phyloP scores from a whole-genome alignment of 2,329 filamentous ascomycete genomes.

The Trichocomaceae sp. region DNA sequence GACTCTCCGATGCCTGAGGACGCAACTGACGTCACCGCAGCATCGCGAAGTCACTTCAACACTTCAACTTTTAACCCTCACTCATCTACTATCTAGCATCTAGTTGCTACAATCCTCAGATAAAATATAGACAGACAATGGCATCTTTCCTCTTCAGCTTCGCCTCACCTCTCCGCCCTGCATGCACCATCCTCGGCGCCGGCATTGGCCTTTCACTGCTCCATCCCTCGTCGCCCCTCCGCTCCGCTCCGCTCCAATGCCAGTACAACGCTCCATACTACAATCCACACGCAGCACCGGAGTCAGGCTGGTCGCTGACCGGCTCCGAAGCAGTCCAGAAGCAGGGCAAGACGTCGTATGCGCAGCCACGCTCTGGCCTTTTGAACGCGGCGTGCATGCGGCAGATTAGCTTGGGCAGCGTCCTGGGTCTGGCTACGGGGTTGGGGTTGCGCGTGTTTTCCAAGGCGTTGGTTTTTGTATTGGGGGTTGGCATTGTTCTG shows the following conservation, averaged over 20 bases:
- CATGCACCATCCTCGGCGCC: conserved; percentile 25
- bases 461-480: conserved; percentile 36
- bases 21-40: no score
- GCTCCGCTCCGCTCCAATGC: conserved; percentile 30
- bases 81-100: no score
- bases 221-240: conserved; percentile 30
- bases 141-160: conserved; percentile 8
- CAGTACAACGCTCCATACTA: conserved; percentile 28
- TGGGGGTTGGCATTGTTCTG: conserved; percentile 40
- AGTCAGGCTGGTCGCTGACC: conserved; percentile 23
- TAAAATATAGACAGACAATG: neutral
- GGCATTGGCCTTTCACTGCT: conserved; percentile 31
- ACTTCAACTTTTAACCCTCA: no score
- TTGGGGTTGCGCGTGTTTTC: conserved; percentile 41
- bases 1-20: no score
- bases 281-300: conserved; percentile 16
- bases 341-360: conserved; percentile 19
- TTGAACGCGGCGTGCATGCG: conserved; percentile 33
- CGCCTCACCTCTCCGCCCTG: conserved; percentile 15
- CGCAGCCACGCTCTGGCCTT: conserved; percentile 16
- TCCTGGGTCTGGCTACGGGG: conserved; percentile 39
- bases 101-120: no score
- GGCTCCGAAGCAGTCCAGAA: conserved; percentile 19
- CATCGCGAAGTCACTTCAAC: no score
- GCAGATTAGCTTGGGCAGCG: conserved; percentile 41